Conservation (phyloP, 768 basidiomycete species). For the Russula lepida region DNA sequence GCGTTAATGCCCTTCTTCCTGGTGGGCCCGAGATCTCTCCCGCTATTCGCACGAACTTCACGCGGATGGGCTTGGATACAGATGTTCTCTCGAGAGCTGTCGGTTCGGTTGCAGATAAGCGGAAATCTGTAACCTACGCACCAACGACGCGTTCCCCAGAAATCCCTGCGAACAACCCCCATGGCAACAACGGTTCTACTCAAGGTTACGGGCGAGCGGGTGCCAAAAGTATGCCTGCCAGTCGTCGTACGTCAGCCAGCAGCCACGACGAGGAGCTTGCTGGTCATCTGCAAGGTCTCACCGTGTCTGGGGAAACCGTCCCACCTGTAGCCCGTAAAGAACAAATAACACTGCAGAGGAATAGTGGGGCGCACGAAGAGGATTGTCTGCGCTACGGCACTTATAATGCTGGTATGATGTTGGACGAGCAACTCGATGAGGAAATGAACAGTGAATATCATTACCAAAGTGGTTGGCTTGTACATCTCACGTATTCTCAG, state of each 20-base stretch:
- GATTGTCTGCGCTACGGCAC: constrained; percentile 51
- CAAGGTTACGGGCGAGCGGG: constrained; percentile 58
- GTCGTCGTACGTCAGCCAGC: constrained; percentile 82
- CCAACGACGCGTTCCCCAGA: constrained; percentile 72
- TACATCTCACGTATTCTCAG: constrained; percentile 32
- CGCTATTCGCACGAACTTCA: constrained; percentile 35
- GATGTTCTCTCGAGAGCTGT: constrained; percentile 63
- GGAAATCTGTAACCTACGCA: constrained; percentile 82
- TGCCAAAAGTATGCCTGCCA: constrained; percentile 90
- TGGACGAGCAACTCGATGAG: constrained; percentile 88
- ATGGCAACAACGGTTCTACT: constrained; percentile 32
- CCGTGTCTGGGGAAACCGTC: constrained; percentile 54
- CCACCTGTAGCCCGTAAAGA: constrained; percentile 48
- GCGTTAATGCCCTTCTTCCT: constrained; percentile 62
- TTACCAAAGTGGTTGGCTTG: background rate
- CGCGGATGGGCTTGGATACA: constrained; percentile 42
- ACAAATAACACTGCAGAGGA: constrained; percentile 46
- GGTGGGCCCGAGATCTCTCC: constrained; percentile 39
- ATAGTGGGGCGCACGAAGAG: constrained; percentile 46
- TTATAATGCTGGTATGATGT: constrained; percentile 81
- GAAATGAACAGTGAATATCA: constrained; percentile 80
- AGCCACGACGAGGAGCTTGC: constrained; percentile 79
- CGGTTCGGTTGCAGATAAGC: constrained; percentile 62
- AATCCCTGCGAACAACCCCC: constrained; percentile 28
- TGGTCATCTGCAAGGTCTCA: constrained; percentile 64